Evolutionary conservation across 768 basidiomycete genomes (phyloP), one percentile per base, ranked within the genome.

Genomic region (Tylopilus intermedius): DNA sequence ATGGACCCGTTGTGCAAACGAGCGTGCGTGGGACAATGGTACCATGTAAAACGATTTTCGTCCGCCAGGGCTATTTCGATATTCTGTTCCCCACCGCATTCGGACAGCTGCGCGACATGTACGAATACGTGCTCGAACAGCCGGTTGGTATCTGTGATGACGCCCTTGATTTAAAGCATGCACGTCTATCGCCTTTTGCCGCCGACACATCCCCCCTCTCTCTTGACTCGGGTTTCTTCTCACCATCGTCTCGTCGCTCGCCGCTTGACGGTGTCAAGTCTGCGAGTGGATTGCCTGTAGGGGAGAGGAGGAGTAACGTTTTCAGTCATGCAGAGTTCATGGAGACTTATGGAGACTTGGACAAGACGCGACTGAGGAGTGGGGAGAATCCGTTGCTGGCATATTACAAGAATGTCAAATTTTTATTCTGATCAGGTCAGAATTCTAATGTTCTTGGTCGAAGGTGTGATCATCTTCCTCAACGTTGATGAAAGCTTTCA

Each of bases 41-140:
- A 2, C 89, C 96, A 4, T 94, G 91, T 62, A 77, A 84, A 57
- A 97, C 90, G 13, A 78, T 96, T 51, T 82, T 95, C 61, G 96
- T 99, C 53, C 85, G 84, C 61, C 95, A 89, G 63, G 96, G 96
- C 8, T 94, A 85, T 73, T 99, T 99, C 69, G 96, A 99, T 68
- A 98, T 98, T 55, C 91, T 99, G 75, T 99, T 99, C 74, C 96
- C 96, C 9, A 98, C 95, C 11, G 75, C 90, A 66, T 97, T 97
- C 58, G 81, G 80, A 48, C 79, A 77, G 21, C 76, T 98, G 49
- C 76, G 89, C 44, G 91, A 95, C 66, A 90, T 94, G 82, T 97
- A 97, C 70, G 89, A 94, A 63, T 76, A 83, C 58, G 78, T 86
- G 50, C 81, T 98, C 54, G 79, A 84, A 35, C 79, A 81, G 61